Percentiles rank a stretch among this genome's conserved stretches.
phyloP scores from a whole-genome alignment of 2,329 filamentous ascomycete genomes.

The Lecanicillium sp. region DNA sequence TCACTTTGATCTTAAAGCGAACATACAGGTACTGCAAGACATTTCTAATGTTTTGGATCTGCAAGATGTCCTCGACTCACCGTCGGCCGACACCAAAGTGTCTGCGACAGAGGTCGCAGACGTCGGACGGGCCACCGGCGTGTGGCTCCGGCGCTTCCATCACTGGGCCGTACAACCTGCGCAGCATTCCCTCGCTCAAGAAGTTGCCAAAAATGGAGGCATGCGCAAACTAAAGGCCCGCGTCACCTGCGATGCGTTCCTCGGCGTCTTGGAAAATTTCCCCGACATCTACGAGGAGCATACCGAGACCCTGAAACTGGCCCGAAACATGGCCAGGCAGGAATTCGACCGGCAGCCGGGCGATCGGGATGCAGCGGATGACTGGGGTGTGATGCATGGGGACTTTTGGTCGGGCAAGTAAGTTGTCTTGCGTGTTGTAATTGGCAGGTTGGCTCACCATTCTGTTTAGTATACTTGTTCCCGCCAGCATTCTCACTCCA shows the following conservation, averaged over 20 bases:
- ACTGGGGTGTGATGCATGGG: background rate
- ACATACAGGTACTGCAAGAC: background rate
- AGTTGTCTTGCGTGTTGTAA: background rate
- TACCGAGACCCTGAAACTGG: background rate
- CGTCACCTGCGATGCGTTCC: slow-evolving; percentile 1
- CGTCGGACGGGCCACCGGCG: background rate
- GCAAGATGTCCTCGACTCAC: background rate
- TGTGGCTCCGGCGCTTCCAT: slow-evolving; percentile 6
- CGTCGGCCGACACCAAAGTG: background rate
- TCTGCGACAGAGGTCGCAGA: background rate
- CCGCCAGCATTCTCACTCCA: background rate
- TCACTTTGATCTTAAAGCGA: background rate
- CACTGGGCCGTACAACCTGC: background rate
- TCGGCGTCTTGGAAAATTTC: background rate
- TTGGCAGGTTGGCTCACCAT: background rate
- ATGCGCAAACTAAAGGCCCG: slow-evolving; percentile 1
- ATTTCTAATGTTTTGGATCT: background rate
- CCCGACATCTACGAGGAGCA: slow-evolving; percentile 2
- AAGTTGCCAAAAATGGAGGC: background rate
- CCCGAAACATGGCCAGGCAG: background rate
- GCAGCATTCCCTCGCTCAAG: background rate
- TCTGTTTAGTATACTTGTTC: background rate
- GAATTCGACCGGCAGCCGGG: background rate
- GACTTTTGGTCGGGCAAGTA: slow-evolving; percentile 9
- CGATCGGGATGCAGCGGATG: background rate